Percentiles rank a stretch among this genome's conserved stretches.
Evolutionary conservation across 116 monocot species (phyloP).

Genomic region (Cymodocea nodosa): DNA sequence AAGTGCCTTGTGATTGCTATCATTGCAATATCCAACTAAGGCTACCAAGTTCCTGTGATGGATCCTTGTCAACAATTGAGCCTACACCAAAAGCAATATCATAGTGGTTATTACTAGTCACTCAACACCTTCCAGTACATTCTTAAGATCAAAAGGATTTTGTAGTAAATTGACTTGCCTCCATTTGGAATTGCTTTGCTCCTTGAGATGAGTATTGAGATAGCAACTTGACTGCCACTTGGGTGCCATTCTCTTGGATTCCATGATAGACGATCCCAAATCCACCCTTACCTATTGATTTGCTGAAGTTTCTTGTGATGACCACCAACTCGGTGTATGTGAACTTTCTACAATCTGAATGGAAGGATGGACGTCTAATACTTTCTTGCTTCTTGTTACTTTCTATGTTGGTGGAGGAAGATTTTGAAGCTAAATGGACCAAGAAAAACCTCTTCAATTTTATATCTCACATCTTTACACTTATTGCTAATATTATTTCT

Average conservation of each 20-base stretch:
- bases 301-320: constrained; percentile 9
- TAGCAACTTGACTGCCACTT: constrained; percentile 3
- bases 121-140: not conserved
- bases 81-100: not conserved
- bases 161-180: not conserved
- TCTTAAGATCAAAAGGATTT: not conserved
- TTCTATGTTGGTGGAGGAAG: no score
- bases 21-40: constrained; percentile 6
- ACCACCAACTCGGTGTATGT: not conserved
- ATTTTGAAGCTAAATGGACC: no score
- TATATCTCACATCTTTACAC: no score
- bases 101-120: not conserved
- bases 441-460: no score
- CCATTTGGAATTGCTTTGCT: constrained; percentile 6
- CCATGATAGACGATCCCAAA: constrained; percentile 15
- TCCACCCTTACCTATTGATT: not conserved
- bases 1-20: not conserved
- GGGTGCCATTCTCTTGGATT: not conserved
- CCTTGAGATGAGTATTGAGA: constrained; percentile 10
- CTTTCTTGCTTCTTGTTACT: no score
- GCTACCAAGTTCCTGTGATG: constrained; percentile 12
- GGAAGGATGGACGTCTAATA: no score
- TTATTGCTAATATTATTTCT: no score
- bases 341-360: constrained; percentile 1
- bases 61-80: constrained; percentile 5